phyloP scores from a whole-genome alignment of 305 asterid genomes.

The Petunia hybrid region DNA sequence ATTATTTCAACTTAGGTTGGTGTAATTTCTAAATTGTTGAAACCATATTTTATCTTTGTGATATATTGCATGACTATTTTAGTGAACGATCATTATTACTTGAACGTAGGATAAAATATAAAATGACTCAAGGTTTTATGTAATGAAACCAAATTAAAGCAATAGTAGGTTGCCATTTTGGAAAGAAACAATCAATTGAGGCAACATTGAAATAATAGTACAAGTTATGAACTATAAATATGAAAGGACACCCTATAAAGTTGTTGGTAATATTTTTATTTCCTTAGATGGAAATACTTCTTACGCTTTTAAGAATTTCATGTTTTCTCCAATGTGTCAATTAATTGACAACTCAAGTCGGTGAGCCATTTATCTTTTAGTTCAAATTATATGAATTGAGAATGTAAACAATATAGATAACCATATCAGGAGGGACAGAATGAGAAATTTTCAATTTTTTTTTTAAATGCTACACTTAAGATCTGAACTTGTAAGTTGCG shows the following conservation, averaged over 20 bases:
- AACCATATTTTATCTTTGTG: background rate
- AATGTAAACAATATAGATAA: no score
- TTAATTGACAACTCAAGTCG: constrained; percentile 19
- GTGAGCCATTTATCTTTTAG: background rate
- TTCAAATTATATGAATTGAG: no score
- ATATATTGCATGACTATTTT: background rate
- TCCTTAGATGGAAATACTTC: background rate
- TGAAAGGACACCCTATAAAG: background rate
- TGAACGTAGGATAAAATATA: background rate
- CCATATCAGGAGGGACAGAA: no score
- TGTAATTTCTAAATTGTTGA: constrained; percentile 7
- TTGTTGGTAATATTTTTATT: constrained; percentile 2
- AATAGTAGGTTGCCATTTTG: background rate
- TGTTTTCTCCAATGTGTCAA: background rate
- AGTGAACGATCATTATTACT: constrained; percentile 18
- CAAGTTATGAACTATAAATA: background rate
- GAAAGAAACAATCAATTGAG: background rate
- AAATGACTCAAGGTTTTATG: background rate
- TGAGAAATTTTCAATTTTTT: no score
- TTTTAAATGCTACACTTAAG: no score
- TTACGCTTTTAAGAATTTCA: background rate
- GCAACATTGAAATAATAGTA: background rate
- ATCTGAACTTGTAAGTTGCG: no score
- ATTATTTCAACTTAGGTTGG: background rate
- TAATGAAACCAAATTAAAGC: background rate